These are phyloP conservation scores for Suillus ampliporus DNA, from an alignment of 768 basidiomycete species.

Conservation along the genomic window DNA sequence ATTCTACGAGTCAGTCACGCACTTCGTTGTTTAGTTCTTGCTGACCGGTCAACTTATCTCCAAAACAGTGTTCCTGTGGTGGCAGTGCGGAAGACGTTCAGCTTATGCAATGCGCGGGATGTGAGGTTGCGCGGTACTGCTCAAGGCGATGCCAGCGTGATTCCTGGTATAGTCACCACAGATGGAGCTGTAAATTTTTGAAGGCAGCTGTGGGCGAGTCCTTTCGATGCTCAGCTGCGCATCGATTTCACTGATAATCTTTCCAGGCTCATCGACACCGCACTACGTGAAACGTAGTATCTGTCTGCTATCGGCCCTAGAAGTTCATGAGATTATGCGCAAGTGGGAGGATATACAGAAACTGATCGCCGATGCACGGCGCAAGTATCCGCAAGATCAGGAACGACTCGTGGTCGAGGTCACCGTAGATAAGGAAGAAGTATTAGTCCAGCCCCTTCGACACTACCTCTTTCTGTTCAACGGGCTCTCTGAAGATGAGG, in stretches of 20 bases:
- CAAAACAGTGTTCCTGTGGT: background rate
- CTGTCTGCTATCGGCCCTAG: background rate
- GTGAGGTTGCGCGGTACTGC: constrained; percentile 1
- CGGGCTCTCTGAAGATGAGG: background rate
- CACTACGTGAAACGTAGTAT: background rate
- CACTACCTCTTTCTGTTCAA: background rate
- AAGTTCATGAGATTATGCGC: background rate
- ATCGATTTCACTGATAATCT: background rate
- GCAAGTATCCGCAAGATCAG: background rate
- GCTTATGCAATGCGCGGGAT: background rate
- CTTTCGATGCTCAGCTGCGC: background rate
- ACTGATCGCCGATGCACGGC: background rate
- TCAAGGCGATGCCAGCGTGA: constrained; percentile 4
- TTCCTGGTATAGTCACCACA: constrained; percentile 1
- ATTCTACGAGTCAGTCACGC: background rate
- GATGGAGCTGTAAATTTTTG: background rate
- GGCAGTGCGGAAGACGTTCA: background rate
- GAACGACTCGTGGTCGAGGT: background rate
- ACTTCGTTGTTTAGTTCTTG: background rate
- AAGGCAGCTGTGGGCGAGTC: background rate
- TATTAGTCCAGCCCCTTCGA: background rate
- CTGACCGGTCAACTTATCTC: too few species aligned
- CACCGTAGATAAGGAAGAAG: background rate
- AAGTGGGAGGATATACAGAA: background rate
- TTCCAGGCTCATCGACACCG: background rate